These are phyloP conservation scores for Boletus vinaceobasis DNA, from an alignment of 768 basidiomycete genomes.

Conservation along the genomic window DNA sequence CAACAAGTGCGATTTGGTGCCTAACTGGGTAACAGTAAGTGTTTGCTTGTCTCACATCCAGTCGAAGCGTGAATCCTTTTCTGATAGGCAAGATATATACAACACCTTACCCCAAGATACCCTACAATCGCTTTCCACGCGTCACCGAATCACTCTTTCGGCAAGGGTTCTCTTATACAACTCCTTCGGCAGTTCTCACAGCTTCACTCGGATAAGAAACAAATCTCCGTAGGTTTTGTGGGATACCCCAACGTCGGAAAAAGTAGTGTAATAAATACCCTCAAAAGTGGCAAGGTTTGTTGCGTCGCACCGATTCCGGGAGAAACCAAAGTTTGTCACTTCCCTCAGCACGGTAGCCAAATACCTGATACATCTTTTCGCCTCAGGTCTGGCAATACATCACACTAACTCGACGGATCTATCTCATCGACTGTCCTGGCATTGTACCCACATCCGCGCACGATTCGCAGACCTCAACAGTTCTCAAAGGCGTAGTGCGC, in stretches of 20 bases:
- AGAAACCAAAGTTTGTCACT: constrained; percentile 73
- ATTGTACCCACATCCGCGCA: constrained; percentile 93
- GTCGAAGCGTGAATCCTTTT: background rate
- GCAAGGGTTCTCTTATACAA: constrained; percentile 97
- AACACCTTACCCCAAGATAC: constrained; percentile 90
- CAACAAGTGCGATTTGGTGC: constrained; percentile 98
- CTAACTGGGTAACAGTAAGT: constrained; percentile 97
- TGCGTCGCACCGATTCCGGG: constrained; percentile 94
- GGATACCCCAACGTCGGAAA: constrained; percentile 99
- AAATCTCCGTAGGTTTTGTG: constrained; percentile 96
- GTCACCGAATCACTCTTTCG: constrained; percentile 98
- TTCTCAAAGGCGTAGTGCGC: constrained; percentile 94
- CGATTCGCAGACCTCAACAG: constrained; percentile 86
- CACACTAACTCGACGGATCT: constrained; percentile 91
- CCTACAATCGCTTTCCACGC: constrained; percentile 99
- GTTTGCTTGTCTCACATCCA: background rate
- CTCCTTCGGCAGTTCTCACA: constrained; percentile 94
- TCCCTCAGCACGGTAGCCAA: background rate
- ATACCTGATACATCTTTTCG: background rate
- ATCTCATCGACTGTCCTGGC: constrained; percentile 98
- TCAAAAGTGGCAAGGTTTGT: constrained; percentile 98
- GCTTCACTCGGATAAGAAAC: constrained; percentile 97
- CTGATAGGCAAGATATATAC: constrained; percentile 85
- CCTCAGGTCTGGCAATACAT: constrained; percentile 97
- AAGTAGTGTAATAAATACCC: constrained; percentile 95